These are phyloP conservation scores for Xerocomellus amylosporus DNA, from an alignment of 768 basidiomycete genomes.

Conservation along the genomic window DNA sequence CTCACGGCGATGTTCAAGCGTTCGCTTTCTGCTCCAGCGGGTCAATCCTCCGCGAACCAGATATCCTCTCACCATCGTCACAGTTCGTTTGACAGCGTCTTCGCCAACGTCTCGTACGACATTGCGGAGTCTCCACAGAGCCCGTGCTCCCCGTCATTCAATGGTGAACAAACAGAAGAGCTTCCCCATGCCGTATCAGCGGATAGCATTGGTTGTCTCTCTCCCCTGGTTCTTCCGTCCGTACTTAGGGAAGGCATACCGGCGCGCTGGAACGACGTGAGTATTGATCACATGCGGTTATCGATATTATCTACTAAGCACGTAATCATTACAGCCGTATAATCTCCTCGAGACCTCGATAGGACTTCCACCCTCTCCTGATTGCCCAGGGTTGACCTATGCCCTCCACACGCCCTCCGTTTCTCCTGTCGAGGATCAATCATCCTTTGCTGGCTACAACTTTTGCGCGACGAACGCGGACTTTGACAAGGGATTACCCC, in stretches of 20 bases:
- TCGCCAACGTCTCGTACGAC: conserved; percentile 32
- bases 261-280: conserved; percentile 36
- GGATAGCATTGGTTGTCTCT: conserved; percentile 28
- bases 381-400: conserved; percentile 25
- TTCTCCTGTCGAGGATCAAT: conserved; percentile 26
- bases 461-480: conserved; percentile 11
- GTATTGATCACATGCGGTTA: conserved; percentile 14
- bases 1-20: conserved; percentile 67
- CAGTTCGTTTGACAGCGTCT: conserved; percentile 28
- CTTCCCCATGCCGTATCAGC: conserved; percentile 15
- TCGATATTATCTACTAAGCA: conserved; percentile 9
- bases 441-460: conserved; percentile 22
- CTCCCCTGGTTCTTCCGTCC: conserved; percentile 32
- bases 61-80: conserved; percentile 20
- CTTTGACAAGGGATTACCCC: conserved; percentile 10
- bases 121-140: conserved; percentile 21
- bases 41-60: conserved; percentile 17
- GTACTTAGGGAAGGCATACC: conserved; percentile 28
- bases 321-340: conserved; percentile 30
- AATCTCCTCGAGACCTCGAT: conserved; percentile 34
- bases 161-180: conserved; percentile 25
- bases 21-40: conserved; percentile 53
- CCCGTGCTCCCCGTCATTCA: conserved; percentile 10
- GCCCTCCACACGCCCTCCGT: conserved; percentile 23
- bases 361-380: conserved; percentile 25